These are phyloP conservation scores for Hypomyces perniciosus DNA, from an alignment of 2,329 filamentous ascomycete species.

Conservation along the genomic window DNA sequence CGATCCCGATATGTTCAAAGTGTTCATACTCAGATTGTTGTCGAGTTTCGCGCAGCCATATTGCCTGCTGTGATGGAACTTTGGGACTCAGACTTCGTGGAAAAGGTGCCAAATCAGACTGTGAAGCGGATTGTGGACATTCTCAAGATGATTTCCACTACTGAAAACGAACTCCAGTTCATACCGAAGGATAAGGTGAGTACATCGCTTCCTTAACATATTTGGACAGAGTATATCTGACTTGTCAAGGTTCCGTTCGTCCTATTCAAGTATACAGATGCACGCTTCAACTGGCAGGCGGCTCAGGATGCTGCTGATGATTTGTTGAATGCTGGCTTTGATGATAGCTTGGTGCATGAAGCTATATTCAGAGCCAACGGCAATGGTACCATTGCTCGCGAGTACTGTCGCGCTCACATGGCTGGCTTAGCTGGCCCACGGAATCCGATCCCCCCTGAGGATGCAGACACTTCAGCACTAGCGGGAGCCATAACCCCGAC, in stretches of 20 bases:
- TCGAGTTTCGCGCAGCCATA: conserved; percentile 77
- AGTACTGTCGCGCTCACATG: conserved; percentile 67
- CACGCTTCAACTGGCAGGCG: conserved; percentile 42
- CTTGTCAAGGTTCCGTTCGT: conserved; percentile 22
- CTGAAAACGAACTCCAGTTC: conserved; percentile 67
- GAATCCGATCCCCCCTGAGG: conserved; percentile 60
- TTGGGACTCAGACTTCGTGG: conserved; percentile 80
- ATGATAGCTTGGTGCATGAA: conserved; percentile 63
- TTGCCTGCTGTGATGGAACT: conserved; percentile 69
- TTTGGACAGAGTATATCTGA: conserved; percentile 18
- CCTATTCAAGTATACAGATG: conserved; percentile 39
- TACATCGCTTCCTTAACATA: conserved; percentile 28
- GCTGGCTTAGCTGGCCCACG: conserved; percentile 53
- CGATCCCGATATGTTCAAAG: conserved; percentile 35
- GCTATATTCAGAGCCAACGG: conserved; percentile 80
- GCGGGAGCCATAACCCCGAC: conserved; percentile 17
- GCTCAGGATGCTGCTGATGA: conserved; percentile 27
- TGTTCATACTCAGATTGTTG: conserved; percentile 66
- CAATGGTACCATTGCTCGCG: conserved; percentile 49
- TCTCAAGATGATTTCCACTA: conserved; percentile 68
- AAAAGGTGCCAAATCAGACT: conserved; percentile 70
- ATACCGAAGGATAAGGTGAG: conserved; percentile 54
- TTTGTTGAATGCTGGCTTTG: conserved; percentile 29
- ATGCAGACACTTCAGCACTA: conserved; percentile 38
- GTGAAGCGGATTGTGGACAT: conserved; percentile 79